A percentile compares a stretch with the other conserved stretches of the same genome.
Conservation (phyloP, 2,329 filamentous ascomycete genomes). For the Exserohilum turcica region DNA sequence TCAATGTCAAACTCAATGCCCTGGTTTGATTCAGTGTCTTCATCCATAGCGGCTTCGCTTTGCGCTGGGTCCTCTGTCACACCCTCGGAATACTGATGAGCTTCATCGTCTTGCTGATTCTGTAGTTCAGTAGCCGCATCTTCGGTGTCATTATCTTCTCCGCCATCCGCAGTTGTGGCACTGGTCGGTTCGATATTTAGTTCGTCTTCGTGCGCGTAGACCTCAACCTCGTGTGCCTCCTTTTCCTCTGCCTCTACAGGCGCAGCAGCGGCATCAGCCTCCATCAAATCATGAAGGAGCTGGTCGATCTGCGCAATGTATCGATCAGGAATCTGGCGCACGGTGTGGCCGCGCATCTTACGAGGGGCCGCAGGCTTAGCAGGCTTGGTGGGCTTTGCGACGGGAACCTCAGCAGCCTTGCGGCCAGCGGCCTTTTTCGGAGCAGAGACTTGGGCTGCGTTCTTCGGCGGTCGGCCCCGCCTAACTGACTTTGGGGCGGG, state of each 20-base stretch:
- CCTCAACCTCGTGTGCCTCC: background rate
- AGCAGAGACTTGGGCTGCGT: conserved; percentile 4
- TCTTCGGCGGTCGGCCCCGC: conserved; percentile 26
- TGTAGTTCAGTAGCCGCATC: conserved; percentile 2
- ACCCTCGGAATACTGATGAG: background rate
- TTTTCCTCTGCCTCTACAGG: background rate
- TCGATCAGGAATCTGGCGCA: conserved; percentile 36
- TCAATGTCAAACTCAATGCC: background rate
- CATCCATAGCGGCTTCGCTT: background rate
- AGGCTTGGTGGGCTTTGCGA: conserved; percentile 9
- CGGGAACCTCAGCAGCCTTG: conserved; percentile 14
- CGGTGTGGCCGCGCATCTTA: conserved; percentile 34
- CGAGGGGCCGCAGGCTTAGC: conserved; percentile 21
- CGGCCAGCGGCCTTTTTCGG: conserved; percentile 20
- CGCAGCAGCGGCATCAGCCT: background rate
- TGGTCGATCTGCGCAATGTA: conserved; percentile 14
- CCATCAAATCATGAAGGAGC: conserved; percentile 4
- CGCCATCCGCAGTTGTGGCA: background rate
- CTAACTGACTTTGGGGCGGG: conserved; percentile 16
- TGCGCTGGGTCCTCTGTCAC: background rate
- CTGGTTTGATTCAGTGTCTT: background rate
- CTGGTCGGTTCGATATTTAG: background rate
- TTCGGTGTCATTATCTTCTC: background rate
- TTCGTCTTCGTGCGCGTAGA: background rate
- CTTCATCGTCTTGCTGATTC: conserved; percentile 1